phyloP scores from a whole-genome alignment of 73 alveolate species.

The Tetrahymena elliotti region DNA sequence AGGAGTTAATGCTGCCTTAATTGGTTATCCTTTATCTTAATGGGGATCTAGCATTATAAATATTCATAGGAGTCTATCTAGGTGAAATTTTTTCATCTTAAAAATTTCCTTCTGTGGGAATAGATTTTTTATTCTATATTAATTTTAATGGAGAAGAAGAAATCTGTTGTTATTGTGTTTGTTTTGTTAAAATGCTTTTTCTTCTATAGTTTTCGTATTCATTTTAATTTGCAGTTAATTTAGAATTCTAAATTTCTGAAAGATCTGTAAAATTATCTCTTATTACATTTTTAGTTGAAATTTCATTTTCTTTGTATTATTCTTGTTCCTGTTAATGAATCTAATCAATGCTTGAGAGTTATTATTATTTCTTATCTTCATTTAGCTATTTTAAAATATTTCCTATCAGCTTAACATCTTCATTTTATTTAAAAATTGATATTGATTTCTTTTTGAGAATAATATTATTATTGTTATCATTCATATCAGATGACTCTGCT shows the following conservation, averaged over 20 bases:
- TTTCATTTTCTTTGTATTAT: neutral
- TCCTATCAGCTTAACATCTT: neutral
- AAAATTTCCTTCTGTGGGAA: neutral
- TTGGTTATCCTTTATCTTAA: neutral
- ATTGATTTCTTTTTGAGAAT: neutral
- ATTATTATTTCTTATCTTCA: neutral
- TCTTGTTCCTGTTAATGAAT: neutral
- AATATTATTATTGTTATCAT: too few species aligned
- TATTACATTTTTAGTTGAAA: neutral
- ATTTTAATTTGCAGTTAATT: neutral
- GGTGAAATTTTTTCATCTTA: neutral
- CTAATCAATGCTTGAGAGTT: neutral
- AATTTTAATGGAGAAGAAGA: neutral
- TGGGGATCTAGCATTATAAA: neutral
- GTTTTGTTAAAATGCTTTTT: neutral
- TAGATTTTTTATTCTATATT: neutral
- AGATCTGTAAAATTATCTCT: neutral
- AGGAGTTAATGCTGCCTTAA: neutral
- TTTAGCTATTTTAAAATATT: neutral
- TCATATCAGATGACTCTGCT: neutral
- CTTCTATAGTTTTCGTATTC: neutral
- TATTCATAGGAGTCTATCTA: neutral
- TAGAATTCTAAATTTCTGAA: neutral
- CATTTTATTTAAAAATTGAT: neutral
- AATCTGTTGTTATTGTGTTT: neutral